Conservation (phyloP, 2,329 filamentous ascomycete genomes). For the Samsoniella hepiali region DNA sequence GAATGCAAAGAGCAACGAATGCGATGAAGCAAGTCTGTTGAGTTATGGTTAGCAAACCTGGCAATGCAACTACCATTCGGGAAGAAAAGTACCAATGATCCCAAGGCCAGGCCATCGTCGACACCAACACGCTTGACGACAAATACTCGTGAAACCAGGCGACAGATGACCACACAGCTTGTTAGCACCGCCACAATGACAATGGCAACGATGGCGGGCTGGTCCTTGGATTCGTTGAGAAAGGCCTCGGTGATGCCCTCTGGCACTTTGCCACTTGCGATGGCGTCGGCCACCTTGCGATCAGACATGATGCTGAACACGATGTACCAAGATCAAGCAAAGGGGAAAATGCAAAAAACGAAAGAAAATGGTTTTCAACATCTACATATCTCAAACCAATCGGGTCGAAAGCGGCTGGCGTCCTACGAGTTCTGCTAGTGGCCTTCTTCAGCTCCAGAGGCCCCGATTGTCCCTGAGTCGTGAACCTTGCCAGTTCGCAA, state of each 20-base stretch:
- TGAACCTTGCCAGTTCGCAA: not conserved
- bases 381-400: not conserved
- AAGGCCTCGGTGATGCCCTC: slow-evolving; percentile 32
- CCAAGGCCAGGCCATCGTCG: slow-evolving; percentile 37
- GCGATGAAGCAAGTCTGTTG: slow-evolving; percentile 36
- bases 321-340: not conserved
- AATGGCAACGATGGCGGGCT: slow-evolving; percentile 38
- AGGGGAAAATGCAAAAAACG: not conserved
- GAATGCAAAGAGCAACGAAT: slow-evolving; percentile 42
- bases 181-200: slow-evolving; percentile 36
- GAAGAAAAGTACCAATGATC: slow-evolving; percentile 30
- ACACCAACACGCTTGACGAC: slow-evolving; percentile 37
- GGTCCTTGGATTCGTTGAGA: slow-evolving; percentile 37
- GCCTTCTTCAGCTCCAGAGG: not conserved
- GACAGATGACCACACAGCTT: slow-evolving; percentile 32
- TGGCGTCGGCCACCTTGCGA: slow-evolving; percentile 27
- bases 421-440: not conserved
- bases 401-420: not conserved
- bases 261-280: slow-evolving; percentile 36
- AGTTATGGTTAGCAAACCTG: slow-evolving; percentile 12
- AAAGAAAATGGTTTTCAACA: not conserved
- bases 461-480: not conserved
- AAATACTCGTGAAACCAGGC: slow-evolving; percentile 35
- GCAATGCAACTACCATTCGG: too few species aligned
- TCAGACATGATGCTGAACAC: slow-evolving; percentile 1